phyloP scores from a whole-genome alignment of 176 grass and related monocot genomes.

The Cenchrus americanus region DNA sequence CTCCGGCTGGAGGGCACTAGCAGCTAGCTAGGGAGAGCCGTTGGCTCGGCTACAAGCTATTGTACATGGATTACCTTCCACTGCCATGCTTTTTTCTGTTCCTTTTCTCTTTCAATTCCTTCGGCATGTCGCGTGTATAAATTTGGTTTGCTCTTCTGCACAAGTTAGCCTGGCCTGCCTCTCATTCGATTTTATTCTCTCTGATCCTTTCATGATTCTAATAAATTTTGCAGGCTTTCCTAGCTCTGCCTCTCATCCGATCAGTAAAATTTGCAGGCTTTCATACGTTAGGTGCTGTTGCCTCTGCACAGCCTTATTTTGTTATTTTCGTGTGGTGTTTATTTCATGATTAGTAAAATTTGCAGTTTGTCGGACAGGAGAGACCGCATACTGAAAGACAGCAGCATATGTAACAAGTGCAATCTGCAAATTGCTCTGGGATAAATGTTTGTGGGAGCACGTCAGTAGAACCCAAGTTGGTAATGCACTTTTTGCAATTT shows the following conservation, averaged over 20 bases:
- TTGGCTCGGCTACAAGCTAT: not conserved
- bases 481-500: not conserved
- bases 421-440: not conserved
- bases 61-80: conserved; percentile 2
- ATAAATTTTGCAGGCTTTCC: too few species aligned
- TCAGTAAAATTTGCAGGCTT: too few species aligned
- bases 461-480: not conserved
- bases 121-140: not conserved
- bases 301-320: not conserved
- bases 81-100: not conserved
- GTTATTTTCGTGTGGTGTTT: not conserved
- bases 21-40: not conserved
- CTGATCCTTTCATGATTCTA: not conserved
- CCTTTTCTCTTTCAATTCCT: not conserved
- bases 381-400: not conserved
- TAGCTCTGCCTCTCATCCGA: too few species aligned
- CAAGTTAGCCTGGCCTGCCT: not conserved
- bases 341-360: not conserved
- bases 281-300: too few species aligned
- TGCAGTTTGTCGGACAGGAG: not conserved
- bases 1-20: conserved; percentile 20
- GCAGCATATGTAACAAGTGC: not conserved
- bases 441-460: not conserved
- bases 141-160: conserved; percentile 9
- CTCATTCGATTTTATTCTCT: not conserved